Conservation (phyloP, 139 green algal species). For the Chlorella ohadii region DNA sequence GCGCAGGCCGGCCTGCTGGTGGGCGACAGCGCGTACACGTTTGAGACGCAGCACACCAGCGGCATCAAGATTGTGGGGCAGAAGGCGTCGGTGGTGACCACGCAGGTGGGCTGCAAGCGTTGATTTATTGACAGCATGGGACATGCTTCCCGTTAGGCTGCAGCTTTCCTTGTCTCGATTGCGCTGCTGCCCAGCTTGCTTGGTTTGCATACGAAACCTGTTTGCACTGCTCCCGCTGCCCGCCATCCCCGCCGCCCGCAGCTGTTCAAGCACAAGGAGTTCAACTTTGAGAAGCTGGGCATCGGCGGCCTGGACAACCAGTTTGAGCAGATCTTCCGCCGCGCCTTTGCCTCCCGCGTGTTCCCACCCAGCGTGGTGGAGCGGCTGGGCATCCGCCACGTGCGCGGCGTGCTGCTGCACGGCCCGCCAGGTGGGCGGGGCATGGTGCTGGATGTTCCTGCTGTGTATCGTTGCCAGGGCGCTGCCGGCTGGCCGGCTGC, state of each 20-base stretch:
- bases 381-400: slow-evolving; percentile 95
- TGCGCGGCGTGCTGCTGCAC: slow-evolving; percentile 92
- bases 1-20: slow-evolving; percentile 61
- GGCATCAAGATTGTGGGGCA: slow-evolving; percentile 86
- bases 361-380: slow-evolving; percentile 91
- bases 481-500: no score
- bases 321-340: slow-evolving; percentile 98
- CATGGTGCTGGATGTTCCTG: not conserved
- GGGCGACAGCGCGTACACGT: slow-evolving; percentile 72
- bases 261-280: slow-evolving; percentile 95
- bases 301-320: slow-evolving; percentile 97
- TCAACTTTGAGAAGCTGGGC: slow-evolving; percentile 97
- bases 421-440: slow-evolving; percentile 61
- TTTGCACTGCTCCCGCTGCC: no score
- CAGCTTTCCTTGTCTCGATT: no score
- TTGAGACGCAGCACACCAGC: slow-evolving; percentile 47
- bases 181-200: no score
- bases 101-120: slow-evolving; percentile 21
- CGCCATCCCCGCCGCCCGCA: slow-evolving; percentile 27
- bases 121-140: no score
- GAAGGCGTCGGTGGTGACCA: slow-evolving; percentile 54
- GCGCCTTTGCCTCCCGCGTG: slow-evolving; percentile 94
- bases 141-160: no score
- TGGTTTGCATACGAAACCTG: no score
- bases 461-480: no score